These are phyloP conservation scores for Dictyostelium intermedium DNA, from an alignment of 78 protist genomes.

Conservation along the genomic window DNA sequence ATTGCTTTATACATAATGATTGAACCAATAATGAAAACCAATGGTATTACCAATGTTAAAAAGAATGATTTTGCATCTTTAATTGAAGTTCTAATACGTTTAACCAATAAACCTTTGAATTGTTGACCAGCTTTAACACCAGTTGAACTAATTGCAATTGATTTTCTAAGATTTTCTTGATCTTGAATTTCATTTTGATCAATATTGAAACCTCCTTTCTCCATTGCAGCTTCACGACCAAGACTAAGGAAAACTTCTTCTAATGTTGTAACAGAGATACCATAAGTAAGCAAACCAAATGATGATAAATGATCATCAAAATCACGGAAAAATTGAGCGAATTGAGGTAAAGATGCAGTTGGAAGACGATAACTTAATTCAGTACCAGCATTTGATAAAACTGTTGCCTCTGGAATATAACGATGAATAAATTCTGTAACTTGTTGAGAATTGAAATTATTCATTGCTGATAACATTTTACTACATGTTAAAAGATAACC, in stretches of 20 bases:
- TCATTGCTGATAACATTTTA: neutral
- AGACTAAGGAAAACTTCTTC: slow-evolving; percentile 53
- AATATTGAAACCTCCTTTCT: neutral
- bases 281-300: slow-evolving; percentile 25
- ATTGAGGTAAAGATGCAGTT: neutral
- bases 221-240: neutral
- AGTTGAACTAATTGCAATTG: slow-evolving; percentile 16
- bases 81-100: slow-evolving; percentile 24
- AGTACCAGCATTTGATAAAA: slow-evolving; percentile 46
- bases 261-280: slow-evolving; percentile 49
- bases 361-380: slow-evolving; percentile 33
- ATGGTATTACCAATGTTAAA: slow-evolving; percentile 20
- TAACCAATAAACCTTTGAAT: slow-evolving; percentile 51
- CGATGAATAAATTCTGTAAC: slow-evolving; percentile 23
- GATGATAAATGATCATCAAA: neutral
- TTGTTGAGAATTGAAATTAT: neutral
- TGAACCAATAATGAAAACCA: slow-evolving; percentile 18
- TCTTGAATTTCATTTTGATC: neutral
- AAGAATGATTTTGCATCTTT: slow-evolving; percentile 36
- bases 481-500: slow-evolving; percentile 88
- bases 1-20: slow-evolving; percentile 36
- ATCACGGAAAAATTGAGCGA: slow-evolving; percentile 31
- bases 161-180: neutral
- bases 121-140: slow-evolving; percentile 33
- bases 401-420: slow-evolving; percentile 18